phyloP scores from a whole-genome alignment of 1,284 basidiomycete genomes.

The Grifola frondosa region DNA sequence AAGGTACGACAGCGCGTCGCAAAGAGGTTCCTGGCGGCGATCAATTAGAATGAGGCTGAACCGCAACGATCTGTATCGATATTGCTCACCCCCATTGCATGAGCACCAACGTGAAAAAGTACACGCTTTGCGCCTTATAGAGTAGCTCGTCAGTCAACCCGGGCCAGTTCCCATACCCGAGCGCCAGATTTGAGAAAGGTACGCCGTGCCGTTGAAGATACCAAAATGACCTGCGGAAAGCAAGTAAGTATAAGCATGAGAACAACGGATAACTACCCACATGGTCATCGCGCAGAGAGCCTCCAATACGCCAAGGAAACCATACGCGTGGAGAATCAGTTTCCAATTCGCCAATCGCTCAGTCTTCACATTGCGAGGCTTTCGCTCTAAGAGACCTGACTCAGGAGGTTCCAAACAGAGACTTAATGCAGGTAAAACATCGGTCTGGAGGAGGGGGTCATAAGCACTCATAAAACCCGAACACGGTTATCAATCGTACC shows the following conservation, averaged over 20 bases:
- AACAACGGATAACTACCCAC: constrained; percentile 30
- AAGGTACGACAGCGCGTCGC: constrained; percentile 50
- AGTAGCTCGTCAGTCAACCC: constrained; percentile 37
- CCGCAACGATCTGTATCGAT: too few species aligned
- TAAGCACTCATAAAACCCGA: constrained; percentile 24
- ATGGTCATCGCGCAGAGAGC: constrained; percentile 49
- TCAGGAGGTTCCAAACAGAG: constrained; percentile 55
- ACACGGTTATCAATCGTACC: constrained; percentile 9
- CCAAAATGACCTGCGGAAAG: constrained; percentile 44
- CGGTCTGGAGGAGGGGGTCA: constrained; percentile 45
- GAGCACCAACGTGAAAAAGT: constrained; percentile 64
- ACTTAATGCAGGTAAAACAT: constrained; percentile 46
- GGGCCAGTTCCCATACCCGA: constrained; percentile 48
- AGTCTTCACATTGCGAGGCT: constrained; percentile 58
- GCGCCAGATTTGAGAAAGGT: constrained; percentile 48
- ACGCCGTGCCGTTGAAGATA: constrained; percentile 54
- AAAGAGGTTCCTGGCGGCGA: constrained; percentile 40
- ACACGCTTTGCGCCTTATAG: constrained; percentile 43
- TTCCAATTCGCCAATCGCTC: constrained; percentile 47
- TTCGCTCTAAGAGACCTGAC: constrained; percentile 49
- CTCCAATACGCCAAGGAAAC: constrained; percentile 60
- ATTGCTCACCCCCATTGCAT: constrained; percentile 64
- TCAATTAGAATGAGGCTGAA: not conserved
- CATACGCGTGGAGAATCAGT: constrained; percentile 62
- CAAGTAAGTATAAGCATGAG: constrained; percentile 5